Conservation (phyloP, 108 stramenopile genomes). For the Cyclotella kingstonii region DNA sequence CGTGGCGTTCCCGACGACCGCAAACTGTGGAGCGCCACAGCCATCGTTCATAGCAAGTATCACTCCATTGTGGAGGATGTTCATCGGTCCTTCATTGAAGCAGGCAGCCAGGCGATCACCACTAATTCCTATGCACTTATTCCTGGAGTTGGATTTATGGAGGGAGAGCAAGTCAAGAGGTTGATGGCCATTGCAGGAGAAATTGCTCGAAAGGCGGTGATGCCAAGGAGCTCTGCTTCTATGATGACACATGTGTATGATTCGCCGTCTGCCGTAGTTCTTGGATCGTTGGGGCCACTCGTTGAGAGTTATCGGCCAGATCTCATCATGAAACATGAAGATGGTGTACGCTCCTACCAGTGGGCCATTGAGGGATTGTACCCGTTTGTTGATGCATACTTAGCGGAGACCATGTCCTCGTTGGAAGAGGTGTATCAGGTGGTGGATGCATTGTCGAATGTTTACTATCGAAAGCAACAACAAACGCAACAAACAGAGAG, state of each 20-base stretch:
- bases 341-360: constrained; percentile 57
- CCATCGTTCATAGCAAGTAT: constrained; percentile 55
- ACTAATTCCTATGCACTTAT: constrained; percentile 80
- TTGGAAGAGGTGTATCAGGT: constrained; percentile 73
- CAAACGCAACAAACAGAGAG: too few species aligned
- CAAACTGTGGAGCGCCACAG: constrained; percentile 77
- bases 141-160: constrained; percentile 72
- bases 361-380: constrained; percentile 48
- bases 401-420: constrained; percentile 83
- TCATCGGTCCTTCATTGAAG: constrained; percentile 64
- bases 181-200: constrained; percentile 46
- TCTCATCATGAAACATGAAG: constrained; percentile 51
- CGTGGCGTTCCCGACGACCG: constrained; percentile 80
- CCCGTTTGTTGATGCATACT: constrained; percentile 61
- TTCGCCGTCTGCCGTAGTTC: constrained; percentile 31
- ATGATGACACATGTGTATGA: neutral
- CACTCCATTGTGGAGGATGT: constrained; percentile 60
- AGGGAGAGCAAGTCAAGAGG: constrained; percentile 37
- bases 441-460: constrained; percentile 48
- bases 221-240: neutral
- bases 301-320: constrained; percentile 81
- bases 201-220: constrained; percentile 55
- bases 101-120: constrained; percentile 69
- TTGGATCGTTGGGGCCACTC: constrained; percentile 75
- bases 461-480: constrained; percentile 2